Evolutionary conservation across 2,329 filamentous ascomycete genomes (phyloP), one percentile per base, ranked within the genome.

Genomic region (Didymella pinodella): DNA sequence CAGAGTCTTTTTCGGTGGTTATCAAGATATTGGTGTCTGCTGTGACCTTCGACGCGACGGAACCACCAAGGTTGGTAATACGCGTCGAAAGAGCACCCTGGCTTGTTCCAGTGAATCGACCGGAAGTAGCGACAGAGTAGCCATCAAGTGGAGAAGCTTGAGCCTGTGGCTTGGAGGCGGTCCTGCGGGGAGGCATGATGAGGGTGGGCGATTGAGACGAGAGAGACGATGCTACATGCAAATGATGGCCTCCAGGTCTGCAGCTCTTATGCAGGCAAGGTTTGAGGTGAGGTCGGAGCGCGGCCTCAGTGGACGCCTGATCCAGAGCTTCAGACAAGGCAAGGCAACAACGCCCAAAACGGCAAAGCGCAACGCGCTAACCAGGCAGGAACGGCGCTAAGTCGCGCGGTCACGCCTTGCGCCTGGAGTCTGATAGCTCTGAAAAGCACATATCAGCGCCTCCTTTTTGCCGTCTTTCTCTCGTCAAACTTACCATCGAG

Each of bases 111-210:
- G 82, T 76, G 64, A 91, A 88, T 5, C 83, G 84, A 59, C 89
- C 89, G 56, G 85, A 88, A 26, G 90, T 72, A 22, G 83, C 84
- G 44, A 91, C 78, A 6, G 78, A 77, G 65, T 77, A 81, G 4
- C 81, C 83, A 1, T 79, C 74, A 3, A 89, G 76, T 0, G 84
- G 77, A 2, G 71, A 51, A 31, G 68, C 66, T 51, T 56, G 52
- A 26, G 50, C 56, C 32, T 62, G 53, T 44, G 22, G 25, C 54
- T 69, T 68, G 22, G 64, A 57, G 11, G 64, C 63, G 40, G 66
- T 63, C 56, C 66, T 67, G 45, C 69, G 64, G 31, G 66, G 54
- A 44, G 66, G 54, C 67, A 69, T 73, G 59, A 57, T 36, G 53
- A 69, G 72, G 58, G 55, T 32, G 51, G 12, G 6, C 36, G 34